Evolutionary conservation across 179 eudicot genomes (phyloP).

Genomic region (Actinidia chinensis): DNA sequence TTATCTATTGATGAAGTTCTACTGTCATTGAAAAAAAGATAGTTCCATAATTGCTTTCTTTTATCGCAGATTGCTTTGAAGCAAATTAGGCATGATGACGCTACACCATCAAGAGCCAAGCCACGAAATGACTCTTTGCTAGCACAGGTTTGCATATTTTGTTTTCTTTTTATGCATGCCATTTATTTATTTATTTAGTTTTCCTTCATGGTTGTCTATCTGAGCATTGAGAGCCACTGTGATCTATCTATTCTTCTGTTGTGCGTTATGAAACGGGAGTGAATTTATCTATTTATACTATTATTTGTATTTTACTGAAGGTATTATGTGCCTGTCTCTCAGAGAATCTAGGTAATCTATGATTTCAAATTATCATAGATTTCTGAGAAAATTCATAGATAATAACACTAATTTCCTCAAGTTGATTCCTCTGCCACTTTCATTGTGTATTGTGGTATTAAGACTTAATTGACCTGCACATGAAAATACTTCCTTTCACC

Average conservation of each 20-base stretch:
- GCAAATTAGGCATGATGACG: conserved; percentile 49
- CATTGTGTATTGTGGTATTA: neutral
- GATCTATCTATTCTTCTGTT: too few relatives aligned
- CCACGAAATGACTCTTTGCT: conserved; percentile 65
- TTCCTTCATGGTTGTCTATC: neutral
- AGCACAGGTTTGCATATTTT: conserved; percentile 62
- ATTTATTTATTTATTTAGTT: neutral
- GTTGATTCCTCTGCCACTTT: neutral
- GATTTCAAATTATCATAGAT: neutral
- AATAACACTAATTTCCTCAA: neutral
- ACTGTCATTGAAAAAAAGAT: neutral
- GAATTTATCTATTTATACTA: neutral
- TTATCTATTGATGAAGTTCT: conserved; percentile 5
- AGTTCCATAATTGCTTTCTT: neutral
- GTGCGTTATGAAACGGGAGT: neutral
- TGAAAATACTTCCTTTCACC: neutral
- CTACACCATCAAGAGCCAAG: conserved; percentile 48
- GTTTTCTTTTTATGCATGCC: neutral
- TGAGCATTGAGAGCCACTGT: too few relatives aligned
- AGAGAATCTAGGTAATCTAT: neutral
- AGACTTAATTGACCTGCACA: neutral
- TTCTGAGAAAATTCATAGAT: neutral
- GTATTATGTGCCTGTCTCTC: too few relatives aligned
- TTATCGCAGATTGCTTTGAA: conserved; percentile 55
- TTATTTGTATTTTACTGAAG: neutral